Evolutionary conservation across 2,329 filamentous ascomycete species (phyloP).

Genomic region (Aspergillus bombycis): DNA sequence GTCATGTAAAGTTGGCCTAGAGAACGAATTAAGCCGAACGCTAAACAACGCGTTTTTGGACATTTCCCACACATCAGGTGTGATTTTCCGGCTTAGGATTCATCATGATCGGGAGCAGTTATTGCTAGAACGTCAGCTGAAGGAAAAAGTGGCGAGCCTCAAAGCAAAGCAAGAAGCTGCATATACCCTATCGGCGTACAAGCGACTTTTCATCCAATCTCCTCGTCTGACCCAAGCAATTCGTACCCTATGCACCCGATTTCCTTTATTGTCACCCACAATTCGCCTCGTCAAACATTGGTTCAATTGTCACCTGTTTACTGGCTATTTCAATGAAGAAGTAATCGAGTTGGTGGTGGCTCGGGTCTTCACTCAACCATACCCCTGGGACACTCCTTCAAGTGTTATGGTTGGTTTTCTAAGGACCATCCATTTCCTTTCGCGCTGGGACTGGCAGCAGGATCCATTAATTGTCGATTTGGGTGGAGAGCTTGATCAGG

Average conservation of each 20-base stretch:
- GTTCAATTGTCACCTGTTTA: conserved; percentile 82
- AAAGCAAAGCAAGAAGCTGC: conserved; percentile 70
- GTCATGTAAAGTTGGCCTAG: conserved; percentile 74
- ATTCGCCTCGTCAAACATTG: conserved; percentile 87
- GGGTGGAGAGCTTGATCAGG: conserved; percentile 61
- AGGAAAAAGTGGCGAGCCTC: conserved; percentile 70
- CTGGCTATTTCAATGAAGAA: conserved; percentile 74
- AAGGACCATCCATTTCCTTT: conserved; percentile 75
- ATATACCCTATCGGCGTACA: conserved; percentile 69
- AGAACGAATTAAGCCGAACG: conserved; percentile 69
- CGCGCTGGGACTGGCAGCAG: conserved; percentile 88
- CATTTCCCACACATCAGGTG: conserved; percentile 70
- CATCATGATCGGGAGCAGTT: conserved; percentile 85
- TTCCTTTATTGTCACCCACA: conserved; percentile 76
- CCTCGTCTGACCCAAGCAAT: conserved; percentile 83
- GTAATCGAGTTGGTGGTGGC: conserved; percentile 82
- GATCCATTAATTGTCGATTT: conserved; percentile 82
- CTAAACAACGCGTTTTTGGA: conserved; percentile 84
- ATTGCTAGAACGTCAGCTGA: conserved; percentile 76
- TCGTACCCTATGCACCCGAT: conserved; percentile 76
- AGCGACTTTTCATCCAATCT: conserved; percentile 70
- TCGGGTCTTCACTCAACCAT: conserved; percentile 76
- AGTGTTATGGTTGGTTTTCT: conserved; percentile 80
- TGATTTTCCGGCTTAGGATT: conserved; percentile 81
- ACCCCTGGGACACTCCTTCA: conserved; percentile 78